These are phyloP conservation scores for Wickerhamomyces sp. DNA, from an alignment of 1,139 yeast species.

Conservation along the genomic window DNA sequence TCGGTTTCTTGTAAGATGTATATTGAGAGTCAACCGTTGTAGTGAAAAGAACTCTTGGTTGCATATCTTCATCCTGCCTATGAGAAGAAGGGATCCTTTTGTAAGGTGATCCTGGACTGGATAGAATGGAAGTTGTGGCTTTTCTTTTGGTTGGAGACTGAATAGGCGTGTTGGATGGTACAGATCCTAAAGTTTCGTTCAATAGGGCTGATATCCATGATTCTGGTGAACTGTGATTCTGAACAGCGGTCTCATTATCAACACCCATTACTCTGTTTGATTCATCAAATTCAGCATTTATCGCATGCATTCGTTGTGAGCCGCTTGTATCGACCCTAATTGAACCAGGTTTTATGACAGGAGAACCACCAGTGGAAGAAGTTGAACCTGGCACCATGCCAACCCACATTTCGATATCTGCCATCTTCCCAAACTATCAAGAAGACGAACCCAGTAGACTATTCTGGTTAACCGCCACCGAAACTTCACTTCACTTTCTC, in stretches of 20 bases:
- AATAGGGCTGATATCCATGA: neutral
- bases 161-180: neutral
- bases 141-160: neutral
- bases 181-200: neutral
- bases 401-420: constrained; percentile 1
- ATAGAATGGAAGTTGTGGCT: neutral
- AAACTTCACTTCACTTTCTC: neutral
- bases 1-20: neutral
- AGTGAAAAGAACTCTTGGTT: neutral
- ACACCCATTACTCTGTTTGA: too few species aligned
- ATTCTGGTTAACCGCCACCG: neutral
- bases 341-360: too few species aligned
- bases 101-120: too few species aligned
- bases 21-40: neutral
- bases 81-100: too few species aligned
- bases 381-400: neutral
- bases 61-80: neutral
- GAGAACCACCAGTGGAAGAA: neutral
- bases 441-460: neutral
- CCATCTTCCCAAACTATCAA: neutral
- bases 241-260: too few species aligned
- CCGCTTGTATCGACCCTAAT: neutral
- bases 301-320: neutral
- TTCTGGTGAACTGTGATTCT: neutral
- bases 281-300: neutral